These are phyloP conservation scores for Corymbia citriodora DNA, from an alignment of 441 rosid species.

Conservation along the genomic window DNA sequence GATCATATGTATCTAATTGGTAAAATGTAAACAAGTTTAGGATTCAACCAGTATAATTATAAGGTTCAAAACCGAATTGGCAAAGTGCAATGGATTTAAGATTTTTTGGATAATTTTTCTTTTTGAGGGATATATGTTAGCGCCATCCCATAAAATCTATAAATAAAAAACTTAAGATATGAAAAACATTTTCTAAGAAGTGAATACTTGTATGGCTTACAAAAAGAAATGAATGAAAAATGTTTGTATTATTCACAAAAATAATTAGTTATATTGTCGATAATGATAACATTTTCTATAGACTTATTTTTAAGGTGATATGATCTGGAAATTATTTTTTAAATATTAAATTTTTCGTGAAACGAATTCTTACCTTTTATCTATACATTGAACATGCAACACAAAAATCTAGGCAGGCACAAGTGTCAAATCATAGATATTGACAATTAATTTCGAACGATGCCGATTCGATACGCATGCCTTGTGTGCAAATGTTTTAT, in stretches of 20 bases:
- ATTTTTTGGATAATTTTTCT: too few species aligned
- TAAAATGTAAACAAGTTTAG: too few species aligned
- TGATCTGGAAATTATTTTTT: too few species aligned
- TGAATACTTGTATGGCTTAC: too few species aligned
- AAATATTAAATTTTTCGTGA: not conserved
- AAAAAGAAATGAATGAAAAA: too few species aligned
- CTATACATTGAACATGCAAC: not conserved
- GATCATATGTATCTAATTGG: too few species aligned
- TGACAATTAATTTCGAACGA: not conserved
- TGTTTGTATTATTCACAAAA: too few species aligned
- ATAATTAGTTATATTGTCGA: not conserved
- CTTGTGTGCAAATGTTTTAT: not conserved
- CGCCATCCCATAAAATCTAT: not conserved
- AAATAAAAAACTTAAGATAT: too few species aligned
- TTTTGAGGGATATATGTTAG: accelerated
- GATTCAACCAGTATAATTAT: too few species aligned
- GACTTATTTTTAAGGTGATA: too few species aligned
- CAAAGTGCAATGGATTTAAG: not conserved
- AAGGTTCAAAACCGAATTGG: too few species aligned
- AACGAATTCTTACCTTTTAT: not conserved
- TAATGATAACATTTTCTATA: too few species aligned
- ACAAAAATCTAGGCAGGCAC: not conserved
- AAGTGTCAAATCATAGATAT: not conserved
- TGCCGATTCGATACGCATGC: not conserved
- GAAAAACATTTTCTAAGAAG: not conserved